Evolutionary conservation across 768 basidiomycete genomes (phyloP), one percentile per base, ranked within the genome.

Genomic region (Termitomyces heimii): DNA sequence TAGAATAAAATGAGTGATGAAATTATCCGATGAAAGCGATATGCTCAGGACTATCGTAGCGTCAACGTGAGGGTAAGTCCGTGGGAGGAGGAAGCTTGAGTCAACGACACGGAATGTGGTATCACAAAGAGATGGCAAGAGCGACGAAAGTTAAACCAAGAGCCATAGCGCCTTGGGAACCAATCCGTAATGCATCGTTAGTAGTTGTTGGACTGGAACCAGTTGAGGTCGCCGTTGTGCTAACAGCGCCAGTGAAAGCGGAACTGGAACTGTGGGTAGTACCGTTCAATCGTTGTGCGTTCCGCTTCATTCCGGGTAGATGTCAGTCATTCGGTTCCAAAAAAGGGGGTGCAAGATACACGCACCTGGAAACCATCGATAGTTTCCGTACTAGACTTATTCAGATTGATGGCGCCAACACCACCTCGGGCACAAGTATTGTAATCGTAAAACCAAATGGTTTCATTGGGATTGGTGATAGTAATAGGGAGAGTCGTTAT

Each of bases 391-490:
- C 71, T 75, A 24, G 73, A 75, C 26, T 67, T 70, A 59, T 84
- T 82, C 56, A 74, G 62, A 62, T 86, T 86, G 62, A 86, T 81
- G 10, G 70, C 84, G 40, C 84, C 85, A 44, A 86, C 84, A 32
- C 82, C 84, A 51, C 83, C 85, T 51, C 73, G 59, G 3, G 71
- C 75, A 66, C 85, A 86, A 7, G 77, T 78, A 60, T 75, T 77
- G 58, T 61, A 65, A 70, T 86, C 85, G 66, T 71, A 86, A 67
- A 82, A 86, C 83, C 83, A 86, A 48, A 83, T 72, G 20, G 84
- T 79, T 12, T 59, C 62, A 55, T 73, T 74, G 56, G 77, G 71
- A 53, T 79, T 68, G 10, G 65, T 55, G 44, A 86, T 75, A 20
- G 77, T 70, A 40, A 84, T 72, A 26, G 66, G 34, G 39, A 82